Percentiles rank a stretch among this genome's conserved stretches.
phyloP scores from a whole-genome alignment of 2,329 filamentous ascomycete genomes.

The Fusarium sp. region DNA sequence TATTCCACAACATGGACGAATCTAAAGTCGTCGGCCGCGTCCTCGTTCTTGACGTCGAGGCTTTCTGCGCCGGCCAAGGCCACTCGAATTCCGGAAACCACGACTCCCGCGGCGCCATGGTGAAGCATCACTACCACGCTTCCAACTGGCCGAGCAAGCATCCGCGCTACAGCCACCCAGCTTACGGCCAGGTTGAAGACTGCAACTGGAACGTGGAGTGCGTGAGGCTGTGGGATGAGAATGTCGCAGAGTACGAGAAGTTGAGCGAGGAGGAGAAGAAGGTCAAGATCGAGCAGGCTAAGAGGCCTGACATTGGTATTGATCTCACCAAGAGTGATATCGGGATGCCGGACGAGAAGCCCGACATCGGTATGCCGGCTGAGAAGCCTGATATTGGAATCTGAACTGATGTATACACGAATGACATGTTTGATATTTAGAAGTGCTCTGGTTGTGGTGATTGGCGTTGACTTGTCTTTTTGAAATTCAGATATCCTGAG shows the following conservation, averaged over 20 bases:
- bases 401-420: background rate
- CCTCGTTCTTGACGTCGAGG: slow-evolving; percentile 77
- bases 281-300: slow-evolving; percentile 57
- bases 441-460: background rate
- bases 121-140: slow-evolving; percentile 82
- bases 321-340: background rate
- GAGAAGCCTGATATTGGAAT: slow-evolving; percentile 28
- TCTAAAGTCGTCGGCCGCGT: slow-evolving; percentile 74
- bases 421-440: slow-evolving; percentile 15
- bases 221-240: slow-evolving; percentile 74
- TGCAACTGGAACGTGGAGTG: slow-evolving; percentile 79
- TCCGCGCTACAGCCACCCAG: slow-evolving; percentile 75
- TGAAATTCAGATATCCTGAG: slow-evolving; percentile 20
- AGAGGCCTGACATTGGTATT: slow-evolving; percentile 13
- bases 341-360: slow-evolving; percentile 42
- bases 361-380: slow-evolving; percentile 41
- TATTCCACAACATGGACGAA: slow-evolving; percentile 75
- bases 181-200: slow-evolving; percentile 77
- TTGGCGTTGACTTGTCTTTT: slow-evolving; percentile 31
- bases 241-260: slow-evolving; percentile 71
- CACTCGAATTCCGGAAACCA: slow-evolving; percentile 81
- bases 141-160: slow-evolving; percentile 78
- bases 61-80: slow-evolving; percentile 79
- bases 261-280: slow-evolving; percentile 72
- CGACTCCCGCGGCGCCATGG: slow-evolving; percentile 73